Base-by-base conservation (phyloP, 2,329 filamentous ascomycete species). In the Tolypocladium ovalisporum region DNA sequence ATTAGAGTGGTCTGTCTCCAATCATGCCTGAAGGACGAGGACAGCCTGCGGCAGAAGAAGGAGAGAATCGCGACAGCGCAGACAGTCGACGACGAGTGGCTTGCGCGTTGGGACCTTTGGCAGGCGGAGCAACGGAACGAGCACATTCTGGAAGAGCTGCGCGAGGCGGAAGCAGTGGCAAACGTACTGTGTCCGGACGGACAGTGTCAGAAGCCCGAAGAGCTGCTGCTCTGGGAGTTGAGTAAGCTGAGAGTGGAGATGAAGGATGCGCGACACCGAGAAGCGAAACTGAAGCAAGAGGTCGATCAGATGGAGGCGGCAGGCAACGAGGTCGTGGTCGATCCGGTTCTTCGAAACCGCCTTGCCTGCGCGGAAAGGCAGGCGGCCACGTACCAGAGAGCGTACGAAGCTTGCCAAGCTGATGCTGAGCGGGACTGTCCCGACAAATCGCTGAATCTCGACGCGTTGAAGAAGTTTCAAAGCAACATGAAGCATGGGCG, bases 61-160 rank as follows among this genome's bases (percentile, higher is more conserved):
- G 53, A 44, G 9, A 22, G 8, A 2, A 1, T 54, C 1, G 39
- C 19, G 36, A 10, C 53, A 19, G 37, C 53, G 27, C 27, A 27
- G 36, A 29, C 35, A 6, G 34, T 54, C 36, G 53, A 54, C 37
- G 53, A 54, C 2, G 53, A 54, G 39, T 54, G 37, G 36, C 36
- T 44, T 24, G 53, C 39, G 29, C 37, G 53, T 1, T 54, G 53
- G 53, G 29, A 47, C 9, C 36, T 54, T 5, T 47, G 29, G 53
- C 24, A 13, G 12, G 19, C 1, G 24, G 36, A 54, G 39, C 29
- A 32, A 10, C 4, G 7, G 37, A 19, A 22, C 3, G 17, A 15
- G 22, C 22, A 12, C 12, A 13, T 22, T 22, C 4, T 5, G n/a
- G 12, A 24, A 24, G 12, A 6, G 8, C 12, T 44, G 10, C 22